Base-by-base conservation (phyloP, 2,329 filamentous ascomycete genomes). In the Diaporthe citrichinensis region DNA sequence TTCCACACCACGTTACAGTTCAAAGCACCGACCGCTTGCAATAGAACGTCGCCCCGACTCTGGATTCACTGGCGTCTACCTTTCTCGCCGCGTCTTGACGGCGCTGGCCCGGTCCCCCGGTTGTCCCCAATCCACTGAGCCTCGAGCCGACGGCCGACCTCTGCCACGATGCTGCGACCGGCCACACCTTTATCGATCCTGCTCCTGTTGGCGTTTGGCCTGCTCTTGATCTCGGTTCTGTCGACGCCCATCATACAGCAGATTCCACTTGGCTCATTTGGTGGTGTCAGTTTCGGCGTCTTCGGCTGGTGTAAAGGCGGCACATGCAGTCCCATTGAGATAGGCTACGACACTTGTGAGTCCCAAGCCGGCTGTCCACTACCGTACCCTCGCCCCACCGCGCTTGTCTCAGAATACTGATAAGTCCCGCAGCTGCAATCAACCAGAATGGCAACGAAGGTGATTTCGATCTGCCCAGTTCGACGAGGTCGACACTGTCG, bases 141-240 rank as follows among this genome's bases (percentile, higher is more conserved):
- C 75, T 76, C 61, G 51, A 73, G 74, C 77, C 61, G 68, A 71
- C 80, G 82, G 78, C 79, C 76, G 68, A 77, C 71, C 78, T 76
- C 78, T 79, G 80, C 82, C 87, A 92, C 86, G 87, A 95, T 98
- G 92, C 88, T 98, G 84, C 94, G 96, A 82, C 96, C 97, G 77
- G 96, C 97, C 77, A 98, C 97, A 76, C 96, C 97, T 79, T 88
- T 99, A 83, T 93, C 96, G 79, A 88, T 98, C 79, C 87, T 98
- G 83, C 93, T 98, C 81, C 90, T 97, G 78, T 89, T 91, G 81
- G 95, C 96, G 78, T 98, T 99, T 84, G 93, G 89, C 78, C 88
- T 98, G 77, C 89, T 98, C 71, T 88, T 98, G 62, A 88, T 99
- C 53, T 94, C 95, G 62, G 94, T 96, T 53, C 87, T 99, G n/a